Evolutionary conservation across 2,329 filamentous ascomycete genomes (phyloP), one percentile per base, ranked within the genome.

Genomic region (Hypoxylon sp.): DNA sequence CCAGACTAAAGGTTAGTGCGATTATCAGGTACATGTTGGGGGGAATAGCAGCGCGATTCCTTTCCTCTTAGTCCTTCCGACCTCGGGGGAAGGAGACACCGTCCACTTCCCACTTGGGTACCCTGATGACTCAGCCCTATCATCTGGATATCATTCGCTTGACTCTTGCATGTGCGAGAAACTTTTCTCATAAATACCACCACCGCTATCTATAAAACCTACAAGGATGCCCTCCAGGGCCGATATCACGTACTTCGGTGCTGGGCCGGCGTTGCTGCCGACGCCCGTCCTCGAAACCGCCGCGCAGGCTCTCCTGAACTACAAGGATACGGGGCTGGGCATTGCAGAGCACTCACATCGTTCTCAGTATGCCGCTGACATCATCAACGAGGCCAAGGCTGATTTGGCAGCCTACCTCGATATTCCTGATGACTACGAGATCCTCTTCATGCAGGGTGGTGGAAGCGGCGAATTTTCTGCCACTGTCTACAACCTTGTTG

Each of bases 301-400:
- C 52, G 89, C 93, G 1, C 78, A 88, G 76, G 91, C 92, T 1
- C 88, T 98, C 3, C 79, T 97, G 69, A 91, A 97, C 83, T 97
- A 89, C 82, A 83, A 95, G 48, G 84, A 87, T 77, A 92, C 89
- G 38, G 95, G 95, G 61, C 85, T 97, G 57, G 93, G 93, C 54
- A 86, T 97, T 44, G 93, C 92, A 68, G 95, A 98, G 80, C 93
- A 96, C 77, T 95, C 91, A 8, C 95, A 98, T 78, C 92, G 95
- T 69, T 96, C 92, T 12, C 84, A 87, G 65, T 86, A 92, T 45
- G 95, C 95, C 24, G 86, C 88, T 68, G 87, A 89, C 67, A 93
- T 98, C 73, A 86, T 98, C 71, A 89, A 91, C 67, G 85, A 92
- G 69, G 86, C 93, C 67, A 96, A 96, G 78, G 85, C 87, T 32